Evolutionary conservation across 2,329 filamentous ascomycete species (phyloP).

Genomic region (Paraphaeosphaeria sporulosa): DNA sequence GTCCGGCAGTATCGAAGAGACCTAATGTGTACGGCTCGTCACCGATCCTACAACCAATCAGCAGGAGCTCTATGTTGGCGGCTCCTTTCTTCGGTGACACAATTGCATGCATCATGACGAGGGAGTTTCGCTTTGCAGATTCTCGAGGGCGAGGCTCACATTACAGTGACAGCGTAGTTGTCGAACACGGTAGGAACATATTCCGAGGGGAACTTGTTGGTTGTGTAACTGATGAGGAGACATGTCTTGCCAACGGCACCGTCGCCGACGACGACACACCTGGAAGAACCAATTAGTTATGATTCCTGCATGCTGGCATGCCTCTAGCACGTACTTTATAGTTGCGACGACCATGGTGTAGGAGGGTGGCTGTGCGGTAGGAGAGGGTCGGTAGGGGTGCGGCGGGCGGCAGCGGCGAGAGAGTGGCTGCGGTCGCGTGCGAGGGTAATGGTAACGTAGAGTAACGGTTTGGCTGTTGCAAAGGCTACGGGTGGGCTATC

Average conservation of each 20-base stretch:
- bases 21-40: conserved; percentile 98
- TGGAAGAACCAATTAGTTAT: conserved; percentile 49
- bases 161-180: conserved; percentile 99
- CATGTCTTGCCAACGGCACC: conserved; percentile 99
- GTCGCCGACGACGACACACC: conserved; percentile 98
- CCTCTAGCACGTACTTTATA: conserved; percentile 47
- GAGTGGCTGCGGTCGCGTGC: conserved; percentile 1
- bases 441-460: neutral
- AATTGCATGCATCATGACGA: neutral
- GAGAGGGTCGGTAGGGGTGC: conserved; percentile 1
- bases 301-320: neutral
- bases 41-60: conserved; percentile 77
- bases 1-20: conserved; percentile 96
- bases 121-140: neutral
- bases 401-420: neutral
- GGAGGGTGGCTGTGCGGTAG: conserved; percentile 10
- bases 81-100: neutral
- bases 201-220: conserved; percentile 99
- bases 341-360: conserved; percentile 51
- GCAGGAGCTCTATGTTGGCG: conserved; percentile 21
- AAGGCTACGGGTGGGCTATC: conserved; percentile 36
- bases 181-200: conserved; percentile 99
- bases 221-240: conserved; percentile 98
- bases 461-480: conserved; percentile 8
- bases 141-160: conserved; percentile 68